These are phyloP conservation scores for Uronychia binucleata DNA, from an alignment of 73 alveolate genomes.

Conservation along the genomic window DNA sequence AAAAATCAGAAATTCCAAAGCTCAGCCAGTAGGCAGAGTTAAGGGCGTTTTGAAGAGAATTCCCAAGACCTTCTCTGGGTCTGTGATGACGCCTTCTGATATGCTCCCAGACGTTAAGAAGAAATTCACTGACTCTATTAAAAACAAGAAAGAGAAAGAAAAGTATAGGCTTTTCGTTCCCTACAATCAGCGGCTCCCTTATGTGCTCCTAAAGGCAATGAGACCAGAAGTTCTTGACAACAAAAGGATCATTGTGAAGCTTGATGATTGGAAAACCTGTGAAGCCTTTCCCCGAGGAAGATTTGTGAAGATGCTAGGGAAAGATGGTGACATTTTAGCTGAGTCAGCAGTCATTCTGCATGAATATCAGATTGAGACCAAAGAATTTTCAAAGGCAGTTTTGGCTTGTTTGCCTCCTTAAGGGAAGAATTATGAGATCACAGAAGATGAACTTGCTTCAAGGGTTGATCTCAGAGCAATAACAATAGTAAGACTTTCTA, in stretches of 20 bases:
- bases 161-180: conserved; percentile 78
- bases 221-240: conserved; percentile 74
- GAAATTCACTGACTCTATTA: conserved; percentile 54
- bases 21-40: conserved; percentile 22
- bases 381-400: conserved; percentile 93
- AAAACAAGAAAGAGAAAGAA: conserved; percentile 16
- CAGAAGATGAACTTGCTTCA: conserved; percentile 85
- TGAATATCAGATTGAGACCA: conserved; percentile 95
- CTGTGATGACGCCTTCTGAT: conserved; percentile 25
- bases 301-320: conserved; percentile 90
- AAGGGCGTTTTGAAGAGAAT: conserved; percentile 39
- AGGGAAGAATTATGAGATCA: conserved; percentile 89
- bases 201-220: conserved; percentile 62
- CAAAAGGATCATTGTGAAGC: conserved; percentile 88
- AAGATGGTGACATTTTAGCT: conserved; percentile 81
- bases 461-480: conserved; percentile 91
- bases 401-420: conserved; percentile 89
- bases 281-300: conserved; percentile 91
- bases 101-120: conserved; percentile 13
- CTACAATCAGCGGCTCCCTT: conserved; percentile 68
- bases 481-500: not conserved
- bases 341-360: conserved; percentile 94
- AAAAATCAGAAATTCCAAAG: not conserved
- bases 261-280: conserved; percentile 78
- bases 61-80: conserved; percentile 68